Evolutionary conservation across 129 eudicot genomes (phyloP).

Genomic region (Cynara cardunculus): DNA sequence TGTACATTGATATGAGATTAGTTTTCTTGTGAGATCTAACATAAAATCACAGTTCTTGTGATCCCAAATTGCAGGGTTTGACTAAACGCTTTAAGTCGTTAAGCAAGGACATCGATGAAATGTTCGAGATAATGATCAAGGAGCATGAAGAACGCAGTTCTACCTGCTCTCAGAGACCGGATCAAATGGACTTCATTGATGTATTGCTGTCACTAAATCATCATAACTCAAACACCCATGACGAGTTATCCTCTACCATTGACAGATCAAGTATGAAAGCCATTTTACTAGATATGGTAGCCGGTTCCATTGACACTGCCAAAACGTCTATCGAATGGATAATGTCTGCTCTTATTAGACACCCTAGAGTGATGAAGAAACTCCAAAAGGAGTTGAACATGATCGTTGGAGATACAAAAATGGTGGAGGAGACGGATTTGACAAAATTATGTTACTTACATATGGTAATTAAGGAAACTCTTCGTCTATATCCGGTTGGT

Average conservation of each 20-base stretch:
- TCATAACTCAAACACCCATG: slow-evolving; percentile 6
- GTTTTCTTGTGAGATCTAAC: too few relatives aligned
- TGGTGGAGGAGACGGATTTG: slow-evolving; percentile 30
- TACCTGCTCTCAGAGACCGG: background rate
- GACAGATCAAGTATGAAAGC: slow-evolving; percentile 31
- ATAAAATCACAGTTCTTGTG: too few relatives aligned
- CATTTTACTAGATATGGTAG: slow-evolving; percentile 32
- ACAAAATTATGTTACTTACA: slow-evolving; percentile 29
- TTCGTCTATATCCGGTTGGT: slow-evolving; percentile 29
- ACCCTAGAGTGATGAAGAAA: slow-evolving; percentile 29
- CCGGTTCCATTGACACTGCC: slow-evolving; percentile 25
- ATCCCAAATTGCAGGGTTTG: slow-evolving; percentile 22
- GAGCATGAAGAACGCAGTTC: slow-evolving; percentile 31
- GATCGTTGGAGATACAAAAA: slow-evolving; percentile 22
- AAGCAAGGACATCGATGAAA: slow-evolving; percentile 17
- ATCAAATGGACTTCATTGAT: slow-evolving; percentile 32
- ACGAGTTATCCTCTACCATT: slow-evolving; percentile 9
- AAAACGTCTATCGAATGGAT: slow-evolving; percentile 31
- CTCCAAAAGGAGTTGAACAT: slow-evolving; percentile 34
- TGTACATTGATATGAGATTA: too few relatives aligned
- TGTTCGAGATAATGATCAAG: slow-evolving; percentile 24
- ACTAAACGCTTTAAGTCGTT: slow-evolving; percentile 18
- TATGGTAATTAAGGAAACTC: slow-evolving; percentile 36
- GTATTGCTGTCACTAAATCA: slow-evolving; percentile 16
- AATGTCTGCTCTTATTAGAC: slow-evolving; percentile 28